A percentile compares a stretch with the other conserved stretches of the same genome.
Evolutionary conservation across 2,329 filamentous ascomycete species (phyloP).

Genomic region (Aspergillus sergii): DNA sequence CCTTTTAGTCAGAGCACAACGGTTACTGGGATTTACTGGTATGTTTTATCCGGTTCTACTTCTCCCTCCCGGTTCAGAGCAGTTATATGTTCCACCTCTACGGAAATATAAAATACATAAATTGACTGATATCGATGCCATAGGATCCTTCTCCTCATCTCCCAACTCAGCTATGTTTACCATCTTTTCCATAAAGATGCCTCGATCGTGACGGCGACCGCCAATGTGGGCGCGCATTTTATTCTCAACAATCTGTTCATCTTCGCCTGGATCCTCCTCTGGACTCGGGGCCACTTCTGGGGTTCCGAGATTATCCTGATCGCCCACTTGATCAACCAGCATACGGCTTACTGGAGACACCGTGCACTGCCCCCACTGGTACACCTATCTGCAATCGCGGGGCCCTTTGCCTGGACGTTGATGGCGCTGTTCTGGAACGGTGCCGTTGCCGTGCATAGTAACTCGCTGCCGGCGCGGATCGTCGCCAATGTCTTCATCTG

Average conservation of each 20-base stretch:
- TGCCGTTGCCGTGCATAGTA: conserved; percentile 74
- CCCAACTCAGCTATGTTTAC: conserved; percentile 74
- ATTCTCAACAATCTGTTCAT: conserved; percentile 83
- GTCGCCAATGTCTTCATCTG: conserved; percentile 88
- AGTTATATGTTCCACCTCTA: not conserved
- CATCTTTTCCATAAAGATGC: conserved; percentile 72
- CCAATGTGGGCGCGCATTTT: conserved; percentile 80
- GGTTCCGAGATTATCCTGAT: conserved; percentile 75
- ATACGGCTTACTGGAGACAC: conserved; percentile 78
- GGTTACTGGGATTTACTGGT: conserved; percentile 75
- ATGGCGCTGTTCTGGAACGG: conserved; percentile 88
- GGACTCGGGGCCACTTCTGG: conserved; percentile 74
- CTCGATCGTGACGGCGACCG: conserved; percentile 67
- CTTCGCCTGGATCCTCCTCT: conserved; percentile 81
- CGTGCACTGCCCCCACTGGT: conserved; percentile 71
- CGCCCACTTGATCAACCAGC: conserved; percentile 81
- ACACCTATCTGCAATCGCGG: conserved; percentile 73
- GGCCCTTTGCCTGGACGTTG: conserved; percentile 82
- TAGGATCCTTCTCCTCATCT: conserved; percentile 72
- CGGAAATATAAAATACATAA: not conserved
- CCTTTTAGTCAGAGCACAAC: conserved; percentile 74
- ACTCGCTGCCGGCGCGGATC: conserved; percentile 70
- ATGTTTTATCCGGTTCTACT: conserved; percentile 6
- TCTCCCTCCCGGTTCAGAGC: not conserved
- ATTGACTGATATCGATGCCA: not conserved